phyloP scores from a whole-genome alignment of 345 rosid genomes.

The Euphorbia tirucalli region DNA sequence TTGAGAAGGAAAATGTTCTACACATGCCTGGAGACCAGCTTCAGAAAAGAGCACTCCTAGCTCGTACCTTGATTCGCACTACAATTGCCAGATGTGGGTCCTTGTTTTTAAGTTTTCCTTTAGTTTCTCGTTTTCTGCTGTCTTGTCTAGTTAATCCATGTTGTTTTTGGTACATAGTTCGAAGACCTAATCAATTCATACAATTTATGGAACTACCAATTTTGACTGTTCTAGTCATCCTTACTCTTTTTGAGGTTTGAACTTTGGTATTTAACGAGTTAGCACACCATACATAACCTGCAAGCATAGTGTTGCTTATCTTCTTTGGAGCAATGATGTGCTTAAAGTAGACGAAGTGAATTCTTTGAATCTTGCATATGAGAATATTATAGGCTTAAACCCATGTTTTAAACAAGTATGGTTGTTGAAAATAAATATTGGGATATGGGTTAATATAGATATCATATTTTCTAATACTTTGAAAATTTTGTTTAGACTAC shows the following conservation, averaged over 20 bases:
- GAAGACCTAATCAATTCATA: not conserved
- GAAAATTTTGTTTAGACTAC: not conserved
- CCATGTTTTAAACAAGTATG: not conserved
- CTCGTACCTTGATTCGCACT: constrained; percentile 83
- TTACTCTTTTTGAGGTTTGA: not conserved
- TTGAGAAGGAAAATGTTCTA: constrained; percentile 58
- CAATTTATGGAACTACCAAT: not conserved
- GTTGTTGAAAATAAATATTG: not conserved
- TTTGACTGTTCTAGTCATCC: not conserved
- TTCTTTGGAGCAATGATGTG: not conserved
- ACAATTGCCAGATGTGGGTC: constrained; percentile 86
- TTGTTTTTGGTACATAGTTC: not conserved
- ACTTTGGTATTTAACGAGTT: not conserved
- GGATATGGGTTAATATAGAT: not conserved
- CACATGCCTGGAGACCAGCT: constrained; percentile 55
- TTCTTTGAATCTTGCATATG: not conserved
- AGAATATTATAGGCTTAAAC: not conserved
- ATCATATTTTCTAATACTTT: not conserved
- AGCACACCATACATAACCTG: not conserved
- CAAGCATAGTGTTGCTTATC: not conserved
- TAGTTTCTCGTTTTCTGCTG: not conserved
- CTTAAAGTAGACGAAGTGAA: not conserved
- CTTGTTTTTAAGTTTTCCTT: not conserved
- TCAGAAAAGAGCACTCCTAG: constrained; percentile 73
- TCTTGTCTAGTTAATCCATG: not conserved